Evolutionary conservation across 2,329 filamentous ascomycete genomes (phyloP).

Genomic region (Pseudogymnoascus sp.): DNA sequence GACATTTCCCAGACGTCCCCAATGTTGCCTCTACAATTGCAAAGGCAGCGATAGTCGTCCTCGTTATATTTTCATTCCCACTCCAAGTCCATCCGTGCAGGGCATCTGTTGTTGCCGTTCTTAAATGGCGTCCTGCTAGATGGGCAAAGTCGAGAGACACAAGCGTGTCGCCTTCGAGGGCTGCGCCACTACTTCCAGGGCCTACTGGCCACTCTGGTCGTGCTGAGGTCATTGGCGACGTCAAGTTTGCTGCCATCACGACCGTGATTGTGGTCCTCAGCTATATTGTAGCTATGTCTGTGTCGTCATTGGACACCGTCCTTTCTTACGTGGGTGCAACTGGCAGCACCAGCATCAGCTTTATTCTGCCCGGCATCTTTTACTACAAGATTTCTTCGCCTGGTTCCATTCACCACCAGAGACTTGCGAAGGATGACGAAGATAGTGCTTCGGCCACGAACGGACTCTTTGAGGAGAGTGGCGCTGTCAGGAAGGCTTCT

Average conservation of each 20-base stretch:
- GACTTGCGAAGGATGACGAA: slow-evolving; percentile 83
- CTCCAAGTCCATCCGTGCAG: slow-evolving; percentile 93
- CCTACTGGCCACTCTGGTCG: slow-evolving; percentile 35
- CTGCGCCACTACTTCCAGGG: slow-evolving; percentile 32
- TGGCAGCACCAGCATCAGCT: slow-evolving; percentile 89
- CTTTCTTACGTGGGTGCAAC: slow-evolving; percentile 93
- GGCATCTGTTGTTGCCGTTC: slow-evolving; percentile 88
- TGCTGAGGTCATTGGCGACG: slow-evolving; percentile 64
- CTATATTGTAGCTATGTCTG: slow-evolving; percentile 84
- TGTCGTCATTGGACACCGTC: slow-evolving; percentile 81
- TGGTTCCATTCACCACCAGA: slow-evolving; percentile 76
- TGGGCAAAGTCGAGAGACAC: slow-evolving; percentile 28
- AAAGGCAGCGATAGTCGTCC: slow-evolving; percentile 86
- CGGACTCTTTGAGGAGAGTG: slow-evolving; percentile 23
- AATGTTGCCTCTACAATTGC: slow-evolving; percentile 82
- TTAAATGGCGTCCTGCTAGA: slow-evolving; percentile 72
- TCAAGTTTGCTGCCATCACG: slow-evolving; percentile 82
- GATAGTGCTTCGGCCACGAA: slow-evolving; percentile 54
- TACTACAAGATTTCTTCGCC: slow-evolving; percentile 98
- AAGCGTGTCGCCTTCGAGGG: slow-evolving; percentile 30
- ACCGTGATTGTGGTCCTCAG: slow-evolving; percentile 75
- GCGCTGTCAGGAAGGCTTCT: slow-evolving; percentile 36
- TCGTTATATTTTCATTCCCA: slow-evolving; percentile 94
- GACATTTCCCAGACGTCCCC: slow-evolving; percentile 30
- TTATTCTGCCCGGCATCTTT: slow-evolving; percentile 91